phyloP scores from a whole-genome alignment of 495 filamentous ascomycete genomes.

The Xylaria bambusicola region DNA sequence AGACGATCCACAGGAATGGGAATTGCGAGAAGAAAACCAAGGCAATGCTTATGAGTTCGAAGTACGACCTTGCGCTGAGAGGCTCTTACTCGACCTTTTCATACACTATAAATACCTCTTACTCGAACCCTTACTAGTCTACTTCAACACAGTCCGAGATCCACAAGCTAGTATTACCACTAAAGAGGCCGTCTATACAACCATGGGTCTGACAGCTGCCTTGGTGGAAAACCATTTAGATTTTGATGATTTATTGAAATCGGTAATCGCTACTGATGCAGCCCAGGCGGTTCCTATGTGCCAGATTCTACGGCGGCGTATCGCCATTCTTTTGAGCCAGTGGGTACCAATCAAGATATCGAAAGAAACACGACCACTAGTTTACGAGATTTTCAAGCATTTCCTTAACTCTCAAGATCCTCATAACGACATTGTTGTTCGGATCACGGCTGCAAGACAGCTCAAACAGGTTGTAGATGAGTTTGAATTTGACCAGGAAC shows the following conservation, averaged over 20 bases:
- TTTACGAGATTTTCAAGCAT: conserved; percentile 88
- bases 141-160: conserved; percentile 75
- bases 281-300: conserved; percentile 74
- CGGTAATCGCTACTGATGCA: conserved; percentile 74
- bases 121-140: conserved; percentile 70
- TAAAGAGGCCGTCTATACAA: conserved; percentile 92
- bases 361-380: conserved; percentile 62
- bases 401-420: conserved; percentile 75
- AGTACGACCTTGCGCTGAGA: conserved; percentile 87
- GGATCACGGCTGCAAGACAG: conserved; percentile 85
- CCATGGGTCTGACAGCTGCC: conserved; percentile 81
- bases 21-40: conserved; percentile 75
- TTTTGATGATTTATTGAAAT: conserved; percentile 76
- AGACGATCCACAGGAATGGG: conserved; percentile 92
- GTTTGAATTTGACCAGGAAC: conserved; percentile 71
- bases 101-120: conserved; percentile 81
- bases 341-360: conserved; percentile 80
- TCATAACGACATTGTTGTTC: conserved; percentile 87
- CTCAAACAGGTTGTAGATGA: conserved; percentile 77
- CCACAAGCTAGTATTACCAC: conserved; percentile 68
- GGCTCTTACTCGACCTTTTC: conserved; percentile 87
- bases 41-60: conserved; percentile 85
- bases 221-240: conserved; percentile 69
- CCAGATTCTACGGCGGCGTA: conserved; percentile 83
- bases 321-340: conserved; percentile 83